Conservation (phyloP, 495 filamentous ascomycete genomes). For the Daldinia loculata region DNA sequence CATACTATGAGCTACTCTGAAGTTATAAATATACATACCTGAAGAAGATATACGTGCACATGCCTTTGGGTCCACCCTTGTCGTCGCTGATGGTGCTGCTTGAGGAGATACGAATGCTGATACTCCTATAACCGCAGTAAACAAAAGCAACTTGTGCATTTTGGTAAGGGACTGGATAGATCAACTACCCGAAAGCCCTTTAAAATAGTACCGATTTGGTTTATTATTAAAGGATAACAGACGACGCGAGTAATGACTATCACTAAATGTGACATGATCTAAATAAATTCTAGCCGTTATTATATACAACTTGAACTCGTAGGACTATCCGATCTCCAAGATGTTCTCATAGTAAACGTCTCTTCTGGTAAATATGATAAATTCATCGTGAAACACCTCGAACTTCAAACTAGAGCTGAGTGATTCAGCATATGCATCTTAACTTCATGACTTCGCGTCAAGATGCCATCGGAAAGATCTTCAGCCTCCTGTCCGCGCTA, state of each 20-base stretch:
- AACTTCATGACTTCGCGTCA: slow-evolving; percentile 20
- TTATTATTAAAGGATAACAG: not conserved
- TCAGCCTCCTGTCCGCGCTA: not conserved
- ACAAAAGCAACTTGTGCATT: slow-evolving; percentile 21
- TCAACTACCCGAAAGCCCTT: slow-evolving; percentile 14
- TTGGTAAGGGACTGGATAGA: slow-evolving; percentile 6
- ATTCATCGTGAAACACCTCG: not conserved
- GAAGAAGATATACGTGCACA: slow-evolving; percentile 41
- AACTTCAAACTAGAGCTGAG: slow-evolving; percentile 6
- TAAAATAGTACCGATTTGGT: not conserved
- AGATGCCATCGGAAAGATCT: slow-evolving; percentile 3
- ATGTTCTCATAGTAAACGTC: not conserved
- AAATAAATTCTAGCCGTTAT: not conserved
- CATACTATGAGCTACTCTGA: not conserved
- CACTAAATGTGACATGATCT: not conserved
- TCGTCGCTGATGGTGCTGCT: slow-evolving; percentile 4
- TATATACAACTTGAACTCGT: not conserved
- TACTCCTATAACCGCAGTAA: slow-evolving; percentile 13
- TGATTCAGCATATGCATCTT: not conserved
- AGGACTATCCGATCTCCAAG: not conserved
- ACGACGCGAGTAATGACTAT: not conserved
- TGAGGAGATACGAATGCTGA: slow-evolving; percentile 39
- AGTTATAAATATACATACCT: slow-evolving; percentile 5
- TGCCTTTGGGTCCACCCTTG: slow-evolving; percentile 25
- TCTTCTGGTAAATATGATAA: not conserved